Evolutionary conservation across 2,329 filamentous ascomycete genomes (phyloP), one percentile per base, ranked within the genome.

Genomic region (Exophiala aquamarina): DNA sequence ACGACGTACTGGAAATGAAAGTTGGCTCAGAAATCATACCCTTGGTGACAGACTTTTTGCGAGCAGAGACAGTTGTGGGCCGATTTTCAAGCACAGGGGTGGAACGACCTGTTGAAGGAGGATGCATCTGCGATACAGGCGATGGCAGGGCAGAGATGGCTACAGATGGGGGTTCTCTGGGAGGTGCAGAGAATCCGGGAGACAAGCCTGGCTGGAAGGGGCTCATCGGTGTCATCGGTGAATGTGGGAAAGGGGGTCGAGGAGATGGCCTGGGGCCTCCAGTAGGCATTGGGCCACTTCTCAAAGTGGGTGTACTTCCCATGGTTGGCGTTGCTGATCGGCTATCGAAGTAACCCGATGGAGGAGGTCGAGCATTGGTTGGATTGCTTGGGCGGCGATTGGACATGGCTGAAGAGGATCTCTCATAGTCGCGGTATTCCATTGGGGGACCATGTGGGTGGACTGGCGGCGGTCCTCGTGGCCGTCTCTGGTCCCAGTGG

Each of bases 21-120:
- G 67, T 72, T 0, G 82, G 82, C 57, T 84, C 81, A 2, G 79
- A 83, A 40, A 85, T 85, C 47, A 78, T 75, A 10, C 71, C 68
- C 63, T 85, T 85, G 52, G 76, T 76, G 38, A 84, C 71, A 0
- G 75, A 71, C 57, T 77, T 76, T 67, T 83, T 84, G 29, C 78
- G 73, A 58, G 56, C 29, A n/a, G 48, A 43, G 13, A 45, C 28
- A 14, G 49, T 42, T 23, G 55, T 54, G n/a, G 46, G 41, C n/a
- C 56, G 54, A 23, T 49, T 50, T 23, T 51, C 26, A 54, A 47
- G 60, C 6, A 6, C 23, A 9, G 67, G 54, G 13, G 64, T 60
- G 15, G 66, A 62, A 4, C 71, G 71, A 4, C 70, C 72, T 14
- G 70, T 69, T 2, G 70, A 59, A 10, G 72, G 68, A 3, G 71